Conservation (phyloP, 352 stramenopile genomes). For the Globisporangium carolinianum region DNA sequence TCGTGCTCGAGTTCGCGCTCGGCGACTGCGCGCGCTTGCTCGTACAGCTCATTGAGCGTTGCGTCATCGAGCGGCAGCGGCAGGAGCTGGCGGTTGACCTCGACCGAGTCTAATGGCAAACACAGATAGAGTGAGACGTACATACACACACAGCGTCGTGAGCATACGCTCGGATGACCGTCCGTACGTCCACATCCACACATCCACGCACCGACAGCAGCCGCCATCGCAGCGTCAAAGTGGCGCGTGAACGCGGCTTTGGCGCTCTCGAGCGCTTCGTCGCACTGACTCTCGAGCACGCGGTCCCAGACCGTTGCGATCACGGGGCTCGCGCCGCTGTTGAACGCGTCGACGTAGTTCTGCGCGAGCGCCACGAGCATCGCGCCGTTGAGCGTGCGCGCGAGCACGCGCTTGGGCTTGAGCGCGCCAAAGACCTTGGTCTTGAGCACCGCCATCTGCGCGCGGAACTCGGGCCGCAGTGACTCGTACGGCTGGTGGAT, state of each 20-base stretch:
- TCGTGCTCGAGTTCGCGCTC: constrained; percentile 31
- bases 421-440: constrained; percentile 45
- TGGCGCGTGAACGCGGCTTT: constrained; percentile 34
- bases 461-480: constrained; percentile 49
- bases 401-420: constrained; percentile 60
- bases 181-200: not conserved
- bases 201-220: constrained; percentile 28
- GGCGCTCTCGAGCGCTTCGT: constrained; percentile 48
- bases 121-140: not conserved
- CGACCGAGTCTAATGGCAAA: constrained; percentile 14
- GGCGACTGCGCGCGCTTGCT: constrained; percentile 19
- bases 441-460: constrained; percentile 55
- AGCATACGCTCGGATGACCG: constrained; percentile 2
- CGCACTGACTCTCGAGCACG: constrained; percentile 65
- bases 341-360: constrained; percentile 64
- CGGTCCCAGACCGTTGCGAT: constrained; percentile 81
- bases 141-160: not conserved
- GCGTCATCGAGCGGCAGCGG: constrained; percentile 31
- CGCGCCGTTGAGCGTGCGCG: constrained; percentile 45
- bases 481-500: constrained; percentile 48
- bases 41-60: constrained; percentile 25
- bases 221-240: constrained; percentile 23
- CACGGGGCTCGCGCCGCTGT: constrained; percentile 57
- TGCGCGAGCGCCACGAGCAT: constrained; percentile 67
- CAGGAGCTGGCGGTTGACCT: constrained; percentile 22